Evolutionary conservation across 2,329 filamentous ascomycete species (phyloP), one percentile per base, ranked within the genome.

Genomic region (Lecanicillium sp.): DNA sequence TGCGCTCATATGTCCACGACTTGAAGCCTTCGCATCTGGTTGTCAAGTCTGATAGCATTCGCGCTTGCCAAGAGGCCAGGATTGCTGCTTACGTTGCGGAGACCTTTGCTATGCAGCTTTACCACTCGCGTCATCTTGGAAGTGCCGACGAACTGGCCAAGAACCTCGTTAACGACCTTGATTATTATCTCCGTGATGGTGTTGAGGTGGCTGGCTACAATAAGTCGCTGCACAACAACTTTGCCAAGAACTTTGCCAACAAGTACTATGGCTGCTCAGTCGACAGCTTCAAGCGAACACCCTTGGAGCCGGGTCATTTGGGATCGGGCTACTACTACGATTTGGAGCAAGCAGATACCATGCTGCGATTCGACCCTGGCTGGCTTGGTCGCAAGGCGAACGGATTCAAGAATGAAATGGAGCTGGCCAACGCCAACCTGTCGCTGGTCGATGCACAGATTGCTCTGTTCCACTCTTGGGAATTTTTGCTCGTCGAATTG

Each of bases 371-470:
- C 59, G 87, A 95, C 63, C 74, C 80, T 48, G 82, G 83, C 32
- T 98, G 93, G 93, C 71, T 71, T 45, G 85, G 85, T 36, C 74
- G 71, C 55, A 75, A 71, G 55, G 77, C 80, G 47, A 78, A 84
- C 58, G 90, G 90, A 0, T 95, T 95, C 67, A 77, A 79, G 52
- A 78, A 79, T 41, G 93, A 98, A 62, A 84, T 98, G 67, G 79
- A 84, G 58, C 82, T 83, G 52, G 93, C 91, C 35, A 98, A 98
- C 64, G 72, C 86, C 53, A 97, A 98, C 64, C 66, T 98, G 44
- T 95, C 90, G 20, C 73, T 95, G 27, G 89, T 98, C 27, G 90
- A 97, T 63, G 87, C 91, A 20, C 90, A 98, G 69, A 84, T 93
- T 55, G 79, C 82, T 36, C 78, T 98, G 15, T 85, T 96, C 54